Conservation (phyloP, 2,329 filamentous ascomycete genomes). For the Pseudogymnoascus sp. region DNA sequence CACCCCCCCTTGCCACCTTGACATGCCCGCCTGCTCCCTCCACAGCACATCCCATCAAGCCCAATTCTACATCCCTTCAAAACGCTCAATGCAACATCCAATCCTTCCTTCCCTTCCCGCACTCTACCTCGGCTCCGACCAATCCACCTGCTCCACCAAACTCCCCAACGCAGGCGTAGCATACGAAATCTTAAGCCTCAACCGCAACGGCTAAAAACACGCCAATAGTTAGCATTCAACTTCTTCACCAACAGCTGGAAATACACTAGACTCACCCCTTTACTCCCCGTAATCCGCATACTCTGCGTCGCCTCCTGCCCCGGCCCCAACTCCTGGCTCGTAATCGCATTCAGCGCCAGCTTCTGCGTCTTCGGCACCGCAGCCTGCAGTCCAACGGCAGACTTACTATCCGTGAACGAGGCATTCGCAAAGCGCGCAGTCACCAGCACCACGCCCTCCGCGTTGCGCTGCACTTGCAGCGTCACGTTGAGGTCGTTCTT, state of each 20-base stretch:
- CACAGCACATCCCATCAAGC: background rate
- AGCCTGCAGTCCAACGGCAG: constrained; percentile 78
- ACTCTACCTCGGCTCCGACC: constrained; percentile 65
- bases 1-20: background rate
- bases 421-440: constrained; percentile 78
- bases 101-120: background rate
- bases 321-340: constrained; percentile 66
- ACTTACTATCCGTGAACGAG: constrained; percentile 58
- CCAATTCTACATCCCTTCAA: background rate
- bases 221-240: constrained; percentile 16
- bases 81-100: background rate
- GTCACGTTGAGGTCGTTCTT: constrained; percentile 78
- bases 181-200: constrained; percentile 82
- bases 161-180: constrained; percentile 59
- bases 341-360: constrained; percentile 85
- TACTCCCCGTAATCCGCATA: constrained; percentile 80
- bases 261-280: constrained; percentile 67
- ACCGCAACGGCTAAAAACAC: constrained; percentile 60
- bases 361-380: constrained; percentile 96
- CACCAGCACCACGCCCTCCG: constrained; percentile 73
- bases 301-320: constrained; percentile 81
- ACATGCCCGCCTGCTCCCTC: background rate
- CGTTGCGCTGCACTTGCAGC: constrained; percentile 76
- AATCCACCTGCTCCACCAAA: constrained; percentile 91
- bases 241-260: background rate